Percentiles rank a stretch among this genome's conserved stretches.
Evolutionary conservation across 495 filamentous ascomycete species (phyloP).

Genomic region (Haplographium delicatum): DNA sequence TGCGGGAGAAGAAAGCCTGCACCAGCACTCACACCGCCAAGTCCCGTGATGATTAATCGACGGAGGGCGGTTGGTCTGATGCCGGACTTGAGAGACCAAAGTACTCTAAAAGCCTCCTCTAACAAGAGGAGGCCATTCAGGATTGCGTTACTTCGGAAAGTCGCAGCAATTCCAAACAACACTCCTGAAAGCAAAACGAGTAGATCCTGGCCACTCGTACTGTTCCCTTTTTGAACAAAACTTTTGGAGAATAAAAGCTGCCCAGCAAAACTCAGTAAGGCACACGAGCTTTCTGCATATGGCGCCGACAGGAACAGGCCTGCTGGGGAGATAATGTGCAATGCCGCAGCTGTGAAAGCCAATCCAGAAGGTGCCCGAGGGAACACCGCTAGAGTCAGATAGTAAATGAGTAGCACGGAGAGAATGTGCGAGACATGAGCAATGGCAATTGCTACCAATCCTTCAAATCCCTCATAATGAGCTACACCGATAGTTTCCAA

Average conservation of each 20-base stretch:
- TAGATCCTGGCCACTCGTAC: slow-evolving; percentile 32
- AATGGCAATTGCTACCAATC: slow-evolving; percentile 48
- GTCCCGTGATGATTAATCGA: slow-evolving; percentile 47
- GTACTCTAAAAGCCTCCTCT: slow-evolving; percentile 26
- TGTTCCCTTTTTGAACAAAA: slow-evolving; percentile 24
- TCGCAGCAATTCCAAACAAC: slow-evolving; percentile 67
- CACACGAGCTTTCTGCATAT: slow-evolving; percentile 74
- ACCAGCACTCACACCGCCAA: slow-evolving; percentile 63
- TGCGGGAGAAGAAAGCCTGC: slow-evolving; percentile 68
- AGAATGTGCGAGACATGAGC: slow-evolving; percentile 62
- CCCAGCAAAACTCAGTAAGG: slow-evolving; percentile 71
- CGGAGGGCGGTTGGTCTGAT: slow-evolving; percentile 23
- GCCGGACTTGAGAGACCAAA: slow-evolving; percentile 20
- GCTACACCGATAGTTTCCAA: slow-evolving; percentile 6
- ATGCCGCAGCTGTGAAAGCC: slow-evolving; percentile 58
- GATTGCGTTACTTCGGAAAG: slow-evolving; percentile 81
- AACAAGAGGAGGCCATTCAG: slow-evolving; percentile 73
- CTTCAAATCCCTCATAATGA: slow-evolving; percentile 11
- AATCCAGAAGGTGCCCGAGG: slow-evolving; percentile 32
- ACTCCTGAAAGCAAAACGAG: slow-evolving; percentile 54
- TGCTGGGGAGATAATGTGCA: slow-evolving; percentile 82
- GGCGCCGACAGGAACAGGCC: slow-evolving; percentile 88
- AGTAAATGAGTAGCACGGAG: slow-evolving; percentile 58
- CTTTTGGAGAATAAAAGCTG: slow-evolving; percentile 63
- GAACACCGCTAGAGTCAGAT: slow-evolving; percentile 34